Base-by-base conservation (phyloP, 208 protist species). In the Crithidia bombi region DNA sequence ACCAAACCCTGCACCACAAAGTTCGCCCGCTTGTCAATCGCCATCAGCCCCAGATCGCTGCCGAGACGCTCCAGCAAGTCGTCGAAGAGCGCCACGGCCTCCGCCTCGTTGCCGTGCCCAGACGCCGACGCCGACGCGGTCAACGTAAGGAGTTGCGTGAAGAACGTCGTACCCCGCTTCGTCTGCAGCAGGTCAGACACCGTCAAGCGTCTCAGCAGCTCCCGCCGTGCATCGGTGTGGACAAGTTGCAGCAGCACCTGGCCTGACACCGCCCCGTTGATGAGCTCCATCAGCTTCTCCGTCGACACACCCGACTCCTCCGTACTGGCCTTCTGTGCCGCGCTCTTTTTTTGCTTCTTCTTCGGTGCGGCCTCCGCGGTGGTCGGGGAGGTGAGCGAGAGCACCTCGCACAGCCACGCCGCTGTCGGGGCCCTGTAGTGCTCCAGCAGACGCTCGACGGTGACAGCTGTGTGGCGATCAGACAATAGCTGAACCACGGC, bases 1-100 rank as follows among this genome's bases (percentile, higher is more conserved):
- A 93, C 65, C 35, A 94, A 58, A 25, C 72, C 55, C 74, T 94
- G 89, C 58, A 96, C 87, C 26, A 94, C 86, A 71, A 96, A 96
- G 71, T 96, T 96, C 12, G 82, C 86, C 47, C 84, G 78, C 59
- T 72, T 71, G 73, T 89, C 83, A 21, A 77, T 82, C 41, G 75
- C 80, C 83, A 94, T 87, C 6, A 88, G 85, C 30, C 58, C 62
- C 39, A 96, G 69, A 39, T 83, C 67, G 23, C 28, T 28, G 43
- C 78, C 83, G 26, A 85, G 75, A 10, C 56, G 56, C 57, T 88
- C 62, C 39, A 92, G 62, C 23, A 83, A 30, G 43, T 82, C 76
- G 38, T 82, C 67, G 36, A 89, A 65, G 33, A 79, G 62, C 44
- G 56, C 63, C 30, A 76, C 81, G 25, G 79, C 81, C 80, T 75